Evolutionary conservation across 768 basidiomycete species (phyloP), one percentile per base, ranked within the genome.

Genomic region (Kwoniella sp.): DNA sequence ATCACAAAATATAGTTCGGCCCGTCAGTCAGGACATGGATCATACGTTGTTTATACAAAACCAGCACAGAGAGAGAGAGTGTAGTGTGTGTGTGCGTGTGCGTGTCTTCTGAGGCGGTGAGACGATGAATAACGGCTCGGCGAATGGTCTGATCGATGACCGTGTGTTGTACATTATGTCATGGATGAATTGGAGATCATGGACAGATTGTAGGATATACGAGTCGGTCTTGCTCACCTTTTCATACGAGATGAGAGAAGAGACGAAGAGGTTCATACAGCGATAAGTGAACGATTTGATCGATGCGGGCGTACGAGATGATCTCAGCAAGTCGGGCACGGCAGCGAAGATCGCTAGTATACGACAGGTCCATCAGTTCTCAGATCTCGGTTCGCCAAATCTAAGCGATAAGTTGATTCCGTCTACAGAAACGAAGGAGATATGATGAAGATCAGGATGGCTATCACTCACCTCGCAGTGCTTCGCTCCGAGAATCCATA

Each of bases 201-300:
- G n/a, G n/a, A n/a, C n/a, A n/a, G n/a, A n/a, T n/a, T n/a, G n/a
- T n/a, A n/a, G n/a, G n/a, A n/a, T n/a, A n/a, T n/a, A n/a, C n/a
- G n/a, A n/a, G n/a, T n/a, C 41, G 41, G 11, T 9, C 41, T 45
- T 17, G 74, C 78, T 48, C 69, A 86, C 87, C 75, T 80, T 73
- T 63, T 82, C 80, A 41, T 83, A 83, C 30, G 82, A 82, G 23
- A 85, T 80, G 85, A 89, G 86, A 1, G 84, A 78, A 23, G 85
- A 83, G 29, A 88, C 81, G 79, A 87, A 63, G 71, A 61, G 84
- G 76, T 70, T 83, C 82, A 64, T 81, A 77, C 29, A 76, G 69
- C 29, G 69, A 73, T 57, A 82, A 45, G 66, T 54, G 55, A 69
- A 77, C 31, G 25, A 73, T 75, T 65, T 75, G 60, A 3, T 60